Evolutionary conservation across 805 yeast species (phyloP).

Genomic region (Millerozyma acaciae): DNA sequence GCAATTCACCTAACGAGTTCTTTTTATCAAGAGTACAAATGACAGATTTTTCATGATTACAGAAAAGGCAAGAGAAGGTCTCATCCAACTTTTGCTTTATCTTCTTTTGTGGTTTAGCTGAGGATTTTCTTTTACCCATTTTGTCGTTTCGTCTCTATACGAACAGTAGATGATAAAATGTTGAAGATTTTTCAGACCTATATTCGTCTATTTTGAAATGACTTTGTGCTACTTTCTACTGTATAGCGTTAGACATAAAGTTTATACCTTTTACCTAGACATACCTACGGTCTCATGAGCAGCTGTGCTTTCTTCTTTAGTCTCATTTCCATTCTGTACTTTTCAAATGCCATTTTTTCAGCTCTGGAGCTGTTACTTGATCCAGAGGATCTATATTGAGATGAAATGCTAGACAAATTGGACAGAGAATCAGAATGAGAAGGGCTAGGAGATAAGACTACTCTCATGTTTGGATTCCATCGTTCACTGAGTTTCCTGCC

Average conservation of each 20-base stretch:
- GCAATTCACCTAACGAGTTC: slow-evolving; percentile 74
- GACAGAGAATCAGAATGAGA: no score
- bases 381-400: no score
- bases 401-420: no score
- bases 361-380: no score
- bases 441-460: slow-evolving; percentile 22
- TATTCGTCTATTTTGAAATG: no score
- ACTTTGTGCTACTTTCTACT: no score
- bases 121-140: slow-evolving; percentile 81
- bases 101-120: slow-evolving; percentile 76
- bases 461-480: slow-evolving; percentile 35
- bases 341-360: slow-evolving; percentile 41
- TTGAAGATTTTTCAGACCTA: no score
- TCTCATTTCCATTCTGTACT: slow-evolving; percentile 43
- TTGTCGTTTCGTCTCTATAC: no score
- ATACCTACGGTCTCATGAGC: slow-evolving; percentile 19
- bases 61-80: slow-evolving; percentile 84
- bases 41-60: slow-evolving; percentile 93
- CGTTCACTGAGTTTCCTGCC: slow-evolving; percentile 40
- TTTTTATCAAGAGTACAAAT: slow-evolving; percentile 85
- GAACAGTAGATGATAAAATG: no score
- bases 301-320: slow-evolving; percentile 42
- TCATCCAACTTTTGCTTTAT: slow-evolving; percentile 76
- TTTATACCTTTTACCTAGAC: no score
- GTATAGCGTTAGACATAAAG: no score